A percentile compares a stretch with the other conserved stretches of the same genome.
Conservation (phyloP, 805 yeast species). For the Sugiyamaella chiloensis region DNA sequence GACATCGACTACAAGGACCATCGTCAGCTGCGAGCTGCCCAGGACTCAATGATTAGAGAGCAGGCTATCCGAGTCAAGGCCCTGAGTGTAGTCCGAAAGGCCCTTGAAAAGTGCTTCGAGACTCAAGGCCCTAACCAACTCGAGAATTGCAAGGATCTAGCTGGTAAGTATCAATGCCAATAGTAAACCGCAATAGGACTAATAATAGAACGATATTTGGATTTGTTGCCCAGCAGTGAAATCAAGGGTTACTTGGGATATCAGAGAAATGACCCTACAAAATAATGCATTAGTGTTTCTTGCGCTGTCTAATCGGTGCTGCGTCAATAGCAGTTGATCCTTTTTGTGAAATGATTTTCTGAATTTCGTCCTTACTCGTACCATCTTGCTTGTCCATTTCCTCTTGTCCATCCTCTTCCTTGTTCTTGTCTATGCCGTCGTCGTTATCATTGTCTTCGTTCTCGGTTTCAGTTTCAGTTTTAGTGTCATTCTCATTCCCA, state of each 20-base stretch:
- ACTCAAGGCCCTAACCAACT: constrained; percentile 62
- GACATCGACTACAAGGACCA: constrained; percentile 72
- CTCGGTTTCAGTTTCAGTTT: not conserved
- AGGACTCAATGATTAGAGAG: constrained; percentile 72
- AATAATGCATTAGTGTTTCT: constrained; percentile 27
- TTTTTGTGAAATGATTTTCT: not conserved
- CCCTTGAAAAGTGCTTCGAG: constrained; percentile 67
- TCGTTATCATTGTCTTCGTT: not conserved
- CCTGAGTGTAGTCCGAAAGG: constrained; percentile 65
- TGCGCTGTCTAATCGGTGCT: no score
- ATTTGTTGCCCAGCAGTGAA: constrained; percentile 66
- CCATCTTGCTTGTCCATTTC: not conserved
- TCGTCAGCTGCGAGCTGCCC: constrained; percentile 64
- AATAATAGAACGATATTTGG: constrained; percentile 50
- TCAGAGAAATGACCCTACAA: constrained; percentile 83
- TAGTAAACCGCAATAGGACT: not conserved
- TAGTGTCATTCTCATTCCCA: not conserved
- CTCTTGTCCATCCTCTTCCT: not conserved
- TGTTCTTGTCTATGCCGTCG: not conserved
- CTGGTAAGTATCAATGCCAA: constrained; percentile 44
- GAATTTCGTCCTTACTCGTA: no score
- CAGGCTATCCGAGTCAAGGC: constrained; percentile 73
- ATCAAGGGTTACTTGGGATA: constrained; percentile 77
- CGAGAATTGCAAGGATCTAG: constrained; percentile 77
- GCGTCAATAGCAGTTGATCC: constrained; percentile 1